Evolutionary conservation across 495 filamentous ascomycete species (phyloP), one percentile per base, ranked within the genome.

Genomic region (Penicillium silybi): DNA sequence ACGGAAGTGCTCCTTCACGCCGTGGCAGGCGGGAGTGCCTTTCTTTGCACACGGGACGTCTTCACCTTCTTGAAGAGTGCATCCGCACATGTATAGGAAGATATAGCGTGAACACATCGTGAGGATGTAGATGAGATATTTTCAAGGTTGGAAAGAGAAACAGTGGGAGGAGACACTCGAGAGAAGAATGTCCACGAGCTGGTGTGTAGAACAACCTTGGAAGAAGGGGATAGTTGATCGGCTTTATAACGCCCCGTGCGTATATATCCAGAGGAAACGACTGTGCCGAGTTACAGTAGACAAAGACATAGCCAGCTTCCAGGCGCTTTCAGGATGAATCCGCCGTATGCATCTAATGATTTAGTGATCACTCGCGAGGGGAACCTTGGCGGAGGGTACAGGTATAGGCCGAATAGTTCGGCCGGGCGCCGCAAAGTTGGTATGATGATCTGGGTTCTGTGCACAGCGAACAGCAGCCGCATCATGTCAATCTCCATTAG

Each of bases 61-160:
- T 13, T 65, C 70, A 1, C 58, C 66, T 47, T 73, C 66, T n/a
- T 65, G 56, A 38, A 65, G 41, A 19, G 58, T 60, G 56, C 72
- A 76, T 22, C 70, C 70, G 52, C 72, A 76, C 53, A 71, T 70
- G 58, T 70, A 76, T 19, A 69, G 54, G 59, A 67, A 64, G 51
- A 70, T 71, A 51, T 74, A 76, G 35, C 70, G 47, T 2, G 67
- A 74, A 46, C 71, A 75, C 71, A 75, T 74, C 25, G 19, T 67
- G 58, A 23, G 27, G 3, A 37, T 6, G 29, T 4, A 4, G 17
- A 40, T 27, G n/a, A 41, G 8, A 20, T 23, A 25, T 9, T 23
- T 39, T 15, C 13, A 17, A 16, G 18, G 6, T 6, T 41, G 32
- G 9, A 38, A 16, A 19, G 19, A 37, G 18, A 16, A 19, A 22